Conservation (phyloP, 1,139 yeast species). For the Geotrichum phurueaensis region DNA sequence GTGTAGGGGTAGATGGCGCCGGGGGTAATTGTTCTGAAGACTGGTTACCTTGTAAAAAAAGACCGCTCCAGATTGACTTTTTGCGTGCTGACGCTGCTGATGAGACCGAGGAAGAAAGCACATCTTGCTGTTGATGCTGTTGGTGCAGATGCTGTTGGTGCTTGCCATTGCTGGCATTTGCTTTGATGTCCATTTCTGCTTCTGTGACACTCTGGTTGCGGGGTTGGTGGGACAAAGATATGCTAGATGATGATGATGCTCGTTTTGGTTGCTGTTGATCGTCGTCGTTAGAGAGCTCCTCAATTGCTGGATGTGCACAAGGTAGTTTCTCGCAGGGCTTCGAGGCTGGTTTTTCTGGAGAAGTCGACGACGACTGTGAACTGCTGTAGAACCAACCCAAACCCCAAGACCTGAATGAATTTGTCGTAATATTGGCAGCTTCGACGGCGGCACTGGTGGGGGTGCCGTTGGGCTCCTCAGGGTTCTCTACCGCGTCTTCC, state of each 20-base stretch:
- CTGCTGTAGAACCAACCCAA: conserved; percentile 6
- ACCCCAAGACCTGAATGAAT: not conserved
- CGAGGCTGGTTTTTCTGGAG: not conserved
- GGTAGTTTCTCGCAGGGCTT: not conserved
- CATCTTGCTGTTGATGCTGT: not conserved
- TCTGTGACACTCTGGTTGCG: not conserved
- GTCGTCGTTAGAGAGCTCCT: not conserved
- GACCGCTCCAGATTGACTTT: not conserved
- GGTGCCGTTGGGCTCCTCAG: not conserved
- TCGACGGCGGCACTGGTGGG: not conserved
- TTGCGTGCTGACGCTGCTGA: not conserved
- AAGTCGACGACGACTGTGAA: not conserved
- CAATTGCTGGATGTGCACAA: not conserved
- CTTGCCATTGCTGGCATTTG: not conserved
- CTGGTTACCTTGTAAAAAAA: not conserved
- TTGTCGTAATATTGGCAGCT: not conserved
- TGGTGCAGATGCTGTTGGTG: not conserved
- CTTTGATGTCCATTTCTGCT: not conserved
- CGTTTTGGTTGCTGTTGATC: not conserved
- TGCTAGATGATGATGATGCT: conserved; percentile 1
- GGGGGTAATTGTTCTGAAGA: not conserved
- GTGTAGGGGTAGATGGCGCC: not conserved
- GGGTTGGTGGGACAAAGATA: not conserved
- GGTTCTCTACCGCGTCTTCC: not conserved
- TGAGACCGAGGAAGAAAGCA: not conserved